Evolutionary conservation across 371 early-diverging fungal species (phyloP).

Genomic region (Globomyces sp.): DNA sequence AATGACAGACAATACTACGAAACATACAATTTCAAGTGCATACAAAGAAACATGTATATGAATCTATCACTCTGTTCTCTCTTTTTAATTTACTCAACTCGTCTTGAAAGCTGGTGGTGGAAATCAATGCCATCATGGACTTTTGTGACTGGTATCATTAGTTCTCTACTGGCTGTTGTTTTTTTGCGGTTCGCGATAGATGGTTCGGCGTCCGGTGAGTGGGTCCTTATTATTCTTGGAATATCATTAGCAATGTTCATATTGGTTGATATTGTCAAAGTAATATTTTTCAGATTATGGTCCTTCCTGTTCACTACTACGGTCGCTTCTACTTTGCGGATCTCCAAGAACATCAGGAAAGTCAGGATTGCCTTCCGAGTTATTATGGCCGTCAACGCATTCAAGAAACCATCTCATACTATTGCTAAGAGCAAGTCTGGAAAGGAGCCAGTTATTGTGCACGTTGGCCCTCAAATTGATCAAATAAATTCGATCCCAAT

Average conservation of each 20-base stretch:
- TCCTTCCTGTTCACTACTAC: too few species aligned
- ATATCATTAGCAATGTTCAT: slow-evolving; percentile 56
- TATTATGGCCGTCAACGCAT: slow-evolving; percentile 11
- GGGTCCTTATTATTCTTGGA: slow-evolving; percentile 35
- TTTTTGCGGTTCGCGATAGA: slow-evolving; percentile 39
- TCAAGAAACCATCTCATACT: too few species aligned
- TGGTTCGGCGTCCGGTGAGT: too few species aligned
- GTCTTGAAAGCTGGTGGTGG: slow-evolving; percentile 83
- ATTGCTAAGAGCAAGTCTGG: too few species aligned
- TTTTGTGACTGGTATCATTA: slow-evolving; percentile 59
- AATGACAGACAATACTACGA: slow-evolving; percentile 27
- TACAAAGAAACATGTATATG: slow-evolving; percentile 90
- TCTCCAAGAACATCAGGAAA: neutral
- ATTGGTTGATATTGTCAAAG: slow-evolving; percentile 83
- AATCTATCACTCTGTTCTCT: slow-evolving; percentile 90
- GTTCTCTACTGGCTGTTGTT: slow-evolving; percentile 63
- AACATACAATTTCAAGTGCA: slow-evolving; percentile 31
- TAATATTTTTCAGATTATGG: slow-evolving; percentile 29
- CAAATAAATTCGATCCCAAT: too few species aligned
- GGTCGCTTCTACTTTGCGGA: too few species aligned
- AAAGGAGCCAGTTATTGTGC: too few species aligned
- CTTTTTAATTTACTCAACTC: slow-evolving; percentile 95
- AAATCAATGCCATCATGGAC: slow-evolving; percentile 72
- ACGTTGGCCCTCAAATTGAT: too few species aligned
- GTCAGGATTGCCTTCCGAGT: neutral